Base-by-base conservation (phyloP, 2,329 filamentous ascomycete genomes). In the Blastomyces parvus region DNA sequence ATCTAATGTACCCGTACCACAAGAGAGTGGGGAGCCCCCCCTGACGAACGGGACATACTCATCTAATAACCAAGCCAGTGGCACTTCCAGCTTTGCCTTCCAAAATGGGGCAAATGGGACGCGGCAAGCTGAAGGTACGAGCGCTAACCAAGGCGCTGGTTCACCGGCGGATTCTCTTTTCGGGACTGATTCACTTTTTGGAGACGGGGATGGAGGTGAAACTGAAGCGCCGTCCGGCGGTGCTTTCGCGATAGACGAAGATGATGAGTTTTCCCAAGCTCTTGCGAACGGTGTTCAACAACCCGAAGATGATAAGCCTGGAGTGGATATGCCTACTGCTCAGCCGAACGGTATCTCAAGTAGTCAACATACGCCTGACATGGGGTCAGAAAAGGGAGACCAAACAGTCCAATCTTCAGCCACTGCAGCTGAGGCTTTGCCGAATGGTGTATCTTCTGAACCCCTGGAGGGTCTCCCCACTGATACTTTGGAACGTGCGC, bases 181-280 rank as follows among this genome's bases (percentile, higher is more conserved):
- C 17, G 89, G 86, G 13, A 88, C 90, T 0, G 91, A 91, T 57
- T 96, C 91, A 2, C 80, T 99, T 1, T 99, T 97, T 73, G 94
- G 93, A 1, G 91, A 95, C 68, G 88, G 84, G 62, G 86, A 88
- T 73, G 87, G 76, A 72, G 78, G 74, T 56, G 75, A 73, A 14
- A 75, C 76, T 46, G 79, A 78, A 59, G 81, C 74, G 67, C 81
- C 75, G 66, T 82, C 75, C 72, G 79, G 83, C 30, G 86, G 84
- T 55, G 78, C 75, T 4, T 95, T 91, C 72, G 89, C 84, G 0
- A 87, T 88, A 14, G 91, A 96, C 53, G 91, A 96, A 50, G 91
- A 95, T 64, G 87, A 91, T 68, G 89, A 92, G 67, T 91, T 95
- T 68, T 87, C 87, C 2, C 80, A 86, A 63, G 88, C 88, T 0